A percentile compares a stretch with the other conserved stretches of the same genome.
Conservation (phyloP, 768 basidiomycete genomes). For the Pleurotus ostreatus region DNA sequence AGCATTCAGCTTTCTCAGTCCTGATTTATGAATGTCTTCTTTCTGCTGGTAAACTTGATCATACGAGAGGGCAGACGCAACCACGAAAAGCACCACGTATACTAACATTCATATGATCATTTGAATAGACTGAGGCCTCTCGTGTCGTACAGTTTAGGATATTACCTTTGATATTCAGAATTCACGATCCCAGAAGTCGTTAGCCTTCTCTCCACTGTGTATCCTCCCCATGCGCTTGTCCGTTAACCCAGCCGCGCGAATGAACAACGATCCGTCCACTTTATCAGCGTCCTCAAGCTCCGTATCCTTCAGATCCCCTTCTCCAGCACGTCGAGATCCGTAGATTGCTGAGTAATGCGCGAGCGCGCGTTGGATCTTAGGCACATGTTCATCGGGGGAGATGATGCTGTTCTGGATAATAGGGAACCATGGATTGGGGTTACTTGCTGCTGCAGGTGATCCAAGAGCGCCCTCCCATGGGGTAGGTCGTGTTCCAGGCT, state of each 20-base stretch:
- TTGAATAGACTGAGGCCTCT: too few relatives aligned
- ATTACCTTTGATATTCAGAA: too few relatives aligned
- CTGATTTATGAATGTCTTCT: too few relatives aligned
- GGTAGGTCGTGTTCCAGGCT: conserved; percentile 15
- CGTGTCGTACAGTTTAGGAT: too few relatives aligned
- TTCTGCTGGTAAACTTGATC: too few relatives aligned
- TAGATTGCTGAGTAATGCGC: conserved; percentile 42
- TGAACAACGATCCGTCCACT: conserved; percentile 57
- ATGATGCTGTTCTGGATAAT: conserved; percentile 48
- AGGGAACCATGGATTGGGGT: conserved; percentile 57
- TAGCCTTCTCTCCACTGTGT: conserved; percentile 19
- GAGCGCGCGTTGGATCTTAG: conserved; percentile 46
- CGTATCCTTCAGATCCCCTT: conserved; percentile 19
- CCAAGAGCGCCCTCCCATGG: conserved; percentile 19
- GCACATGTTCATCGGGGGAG: conserved; percentile 52
- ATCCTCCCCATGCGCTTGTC: conserved; percentile 29
- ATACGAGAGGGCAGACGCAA: too few relatives aligned
- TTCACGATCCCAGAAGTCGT: conserved; percentile 7
- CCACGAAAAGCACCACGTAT: too few relatives aligned
- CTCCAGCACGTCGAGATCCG: conserved; percentile 29
- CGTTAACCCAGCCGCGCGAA: conserved; percentile 48
- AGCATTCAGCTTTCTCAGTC: too few relatives aligned
- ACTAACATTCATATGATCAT: too few relatives aligned
- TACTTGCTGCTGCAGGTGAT: conserved; percentile 27
- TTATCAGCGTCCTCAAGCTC: conserved; percentile 40